A percentile compares a stretch with the other conserved stretches of the same genome.
Conservation (phyloP, 148 eudicot genomes). For the Cornus kousa region DNA sequence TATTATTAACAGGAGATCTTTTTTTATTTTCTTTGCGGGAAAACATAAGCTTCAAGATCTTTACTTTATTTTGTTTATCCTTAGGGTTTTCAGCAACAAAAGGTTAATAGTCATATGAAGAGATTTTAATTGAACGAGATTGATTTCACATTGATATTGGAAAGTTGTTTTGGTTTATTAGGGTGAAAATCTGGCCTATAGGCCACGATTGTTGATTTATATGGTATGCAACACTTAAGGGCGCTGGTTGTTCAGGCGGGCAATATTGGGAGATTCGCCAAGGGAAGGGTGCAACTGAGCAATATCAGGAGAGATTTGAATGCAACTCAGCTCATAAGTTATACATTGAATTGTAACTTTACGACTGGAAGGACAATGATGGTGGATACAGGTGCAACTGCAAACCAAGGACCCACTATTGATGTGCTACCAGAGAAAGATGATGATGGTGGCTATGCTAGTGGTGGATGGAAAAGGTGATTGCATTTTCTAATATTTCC, state of each 20-base stretch:
- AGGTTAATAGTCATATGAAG: background rate
- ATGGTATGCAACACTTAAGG: conserved; percentile 67
- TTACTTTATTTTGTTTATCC: background rate
- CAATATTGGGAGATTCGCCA: conserved; percentile 25
- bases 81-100: background rate
- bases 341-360: conserved; percentile 25
- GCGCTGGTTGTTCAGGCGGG: conserved; percentile 37
- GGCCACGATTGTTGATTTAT: conserved; percentile 33
- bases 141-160: background rate
- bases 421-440: conserved; percentile 48
- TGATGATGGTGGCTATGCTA: conserved; percentile 65
- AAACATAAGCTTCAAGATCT: background rate
- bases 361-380: conserved; percentile 51
- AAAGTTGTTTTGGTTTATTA: conserved; percentile 15
- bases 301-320: conserved; percentile 25
- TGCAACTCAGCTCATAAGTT: conserved; percentile 29
- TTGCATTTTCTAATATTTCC: background rate
- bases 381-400: conserved; percentile 55
- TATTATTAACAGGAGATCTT: too few relatives aligned
- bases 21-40: background rate
- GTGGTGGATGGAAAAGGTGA: conserved; percentile 92
- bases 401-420: conserved; percentile 30
- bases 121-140: background rate
- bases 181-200: conserved; percentile 6
- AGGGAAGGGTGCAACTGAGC: conserved; percentile 31